Percentiles rank a stretch among this genome's conserved stretches.
These are phyloP conservation scores for Bacterosira constricta DNA, from an alignment of 108 stramenopile species.

Conservation along the genomic window DNA sequence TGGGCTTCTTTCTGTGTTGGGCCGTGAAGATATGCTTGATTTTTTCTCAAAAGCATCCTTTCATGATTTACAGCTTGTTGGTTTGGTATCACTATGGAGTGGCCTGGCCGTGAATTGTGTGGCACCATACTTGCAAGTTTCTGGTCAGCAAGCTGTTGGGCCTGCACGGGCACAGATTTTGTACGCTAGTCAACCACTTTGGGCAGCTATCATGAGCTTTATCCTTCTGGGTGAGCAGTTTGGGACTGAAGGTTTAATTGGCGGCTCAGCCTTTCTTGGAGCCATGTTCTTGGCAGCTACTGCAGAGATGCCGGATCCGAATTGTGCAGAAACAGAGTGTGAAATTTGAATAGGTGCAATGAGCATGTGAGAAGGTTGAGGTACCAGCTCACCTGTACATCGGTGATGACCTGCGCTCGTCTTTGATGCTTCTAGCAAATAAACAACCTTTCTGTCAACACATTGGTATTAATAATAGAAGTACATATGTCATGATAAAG, in stretches of 20 bases:
- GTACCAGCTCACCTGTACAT: no score
- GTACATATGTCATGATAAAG: no score
- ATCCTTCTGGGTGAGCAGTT: conserved; percentile 63
- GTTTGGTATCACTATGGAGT: conserved; percentile 59
- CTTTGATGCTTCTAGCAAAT: no score
- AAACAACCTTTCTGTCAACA: no score
- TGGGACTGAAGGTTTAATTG: conserved; percentile 59
- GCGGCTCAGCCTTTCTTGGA: conserved; percentile 60
- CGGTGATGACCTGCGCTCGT: no score
- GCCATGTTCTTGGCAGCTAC: conserved; percentile 78
- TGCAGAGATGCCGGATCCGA: conserved; percentile 54
- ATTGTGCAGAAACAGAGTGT: conserved; percentile 48
- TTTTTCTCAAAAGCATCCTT: conserved; percentile 27
- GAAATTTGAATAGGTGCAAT: conserved; percentile 45
- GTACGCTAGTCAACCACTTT: conserved; percentile 81
- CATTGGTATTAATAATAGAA: no score
- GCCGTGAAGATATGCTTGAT: conserved; percentile 12
- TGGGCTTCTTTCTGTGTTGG: conserved; percentile 31
- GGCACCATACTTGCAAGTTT: conserved; percentile 80
- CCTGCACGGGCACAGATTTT: conserved; percentile 73
- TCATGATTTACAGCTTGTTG: conserved; percentile 32
- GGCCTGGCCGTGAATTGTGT: conserved; percentile 76
- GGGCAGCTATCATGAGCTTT: conserved; percentile 73
- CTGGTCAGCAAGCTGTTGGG: conserved; percentile 75
- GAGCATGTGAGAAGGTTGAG: no score